phyloP scores from a whole-genome alignment of 164 flowering plant species.

The Vitis riparia region DNA sequence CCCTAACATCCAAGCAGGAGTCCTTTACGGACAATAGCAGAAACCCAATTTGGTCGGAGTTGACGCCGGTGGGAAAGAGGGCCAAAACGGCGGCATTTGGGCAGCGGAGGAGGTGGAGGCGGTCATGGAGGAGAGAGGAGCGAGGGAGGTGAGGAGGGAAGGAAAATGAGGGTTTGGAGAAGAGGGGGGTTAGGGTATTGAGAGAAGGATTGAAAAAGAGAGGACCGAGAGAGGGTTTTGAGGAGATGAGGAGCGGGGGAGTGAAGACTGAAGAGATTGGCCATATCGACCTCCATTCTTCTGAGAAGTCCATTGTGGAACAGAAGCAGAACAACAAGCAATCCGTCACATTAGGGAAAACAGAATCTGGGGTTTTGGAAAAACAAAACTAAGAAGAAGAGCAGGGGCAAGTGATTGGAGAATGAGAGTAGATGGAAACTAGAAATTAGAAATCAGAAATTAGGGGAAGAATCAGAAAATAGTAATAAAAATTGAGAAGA shows the following conservation, averaged over 20 bases:
- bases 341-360: no score
- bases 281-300: conserved; percentile 58
- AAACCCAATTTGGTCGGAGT: conserved; percentile 54
- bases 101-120: conserved; percentile 40
- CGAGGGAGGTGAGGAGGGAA: conserved; percentile 28
- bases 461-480: no score
- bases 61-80: conserved; percentile 50
- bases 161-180: conserved; percentile 37
- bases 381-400: no score
- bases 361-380: no score
- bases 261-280: conserved; percentile 31
- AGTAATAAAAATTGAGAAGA: no score
- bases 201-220: conserved; percentile 49
- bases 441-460: no score
- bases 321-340: no score
- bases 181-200: conserved; percentile 22
- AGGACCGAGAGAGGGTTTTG: conserved; percentile 25
- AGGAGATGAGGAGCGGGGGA: conserved; percentile 44
- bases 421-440: no score
- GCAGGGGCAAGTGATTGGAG: no score
- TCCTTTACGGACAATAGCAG: conserved; percentile 26
- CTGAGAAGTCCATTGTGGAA: conserved; percentile 45
- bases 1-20: conserved; percentile 1
- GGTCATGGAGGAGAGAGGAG: conserved; percentile 21
- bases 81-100: conserved; percentile 15